phyloP scores from a whole-genome alignment of 805 yeast genomes.

The Ogataea salicorniae region DNA sequence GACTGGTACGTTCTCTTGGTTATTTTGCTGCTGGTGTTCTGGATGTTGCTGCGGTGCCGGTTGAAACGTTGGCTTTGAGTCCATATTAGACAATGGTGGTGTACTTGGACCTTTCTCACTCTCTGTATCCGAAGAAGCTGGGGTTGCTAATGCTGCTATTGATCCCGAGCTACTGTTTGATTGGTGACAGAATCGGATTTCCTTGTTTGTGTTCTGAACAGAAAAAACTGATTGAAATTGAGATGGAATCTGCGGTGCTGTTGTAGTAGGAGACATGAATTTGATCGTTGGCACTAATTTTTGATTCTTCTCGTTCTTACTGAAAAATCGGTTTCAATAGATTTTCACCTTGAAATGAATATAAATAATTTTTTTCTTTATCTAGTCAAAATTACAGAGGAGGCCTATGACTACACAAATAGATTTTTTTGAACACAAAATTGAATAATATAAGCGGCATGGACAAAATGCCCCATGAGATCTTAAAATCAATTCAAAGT shows the following conservation, averaged over 20 bases:
- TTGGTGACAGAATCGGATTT: too few relatives aligned
- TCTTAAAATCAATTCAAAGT: background rate
- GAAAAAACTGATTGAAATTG: constrained; percentile 3
- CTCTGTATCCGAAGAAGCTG: background rate
- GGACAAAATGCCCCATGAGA: background rate
- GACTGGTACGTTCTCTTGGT: constrained; percentile 27
- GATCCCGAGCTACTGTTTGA: too few relatives aligned
- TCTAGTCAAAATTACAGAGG: too few relatives aligned
- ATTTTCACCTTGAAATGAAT: too few relatives aligned
- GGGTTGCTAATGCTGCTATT: too few relatives aligned
- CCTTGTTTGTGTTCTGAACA: background rate
- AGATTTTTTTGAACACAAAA: too few relatives aligned
- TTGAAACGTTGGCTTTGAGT: background rate
- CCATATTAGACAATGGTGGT: background rate
- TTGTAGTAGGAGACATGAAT: background rate
- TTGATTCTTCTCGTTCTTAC: background rate
- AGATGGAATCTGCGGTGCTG: background rate
- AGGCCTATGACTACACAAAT: background rate
- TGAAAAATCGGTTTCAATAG: too few relatives aligned
- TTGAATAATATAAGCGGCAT: too few relatives aligned
- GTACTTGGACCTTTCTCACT: background rate
- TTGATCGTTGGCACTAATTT: background rate
- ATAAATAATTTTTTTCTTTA: too few relatives aligned
- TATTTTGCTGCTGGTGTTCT: background rate
- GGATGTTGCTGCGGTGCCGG: too few relatives aligned